Evolutionary conservation across 768 basidiomycete genomes (phyloP).

Genomic region (Tricholoma matsutake): DNA sequence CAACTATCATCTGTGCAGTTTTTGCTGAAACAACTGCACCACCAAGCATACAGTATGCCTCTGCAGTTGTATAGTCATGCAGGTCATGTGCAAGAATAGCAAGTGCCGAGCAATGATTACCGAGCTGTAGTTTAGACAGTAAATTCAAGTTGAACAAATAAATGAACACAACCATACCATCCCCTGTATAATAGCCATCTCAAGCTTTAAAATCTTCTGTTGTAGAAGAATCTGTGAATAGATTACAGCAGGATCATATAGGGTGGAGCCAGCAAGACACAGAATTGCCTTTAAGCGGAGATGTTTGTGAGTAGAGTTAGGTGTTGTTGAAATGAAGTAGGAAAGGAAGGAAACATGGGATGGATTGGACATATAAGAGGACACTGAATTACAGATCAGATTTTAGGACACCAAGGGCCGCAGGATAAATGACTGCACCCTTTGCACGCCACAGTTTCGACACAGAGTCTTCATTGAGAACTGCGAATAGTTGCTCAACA

Average conservation of each 20-base stretch:
- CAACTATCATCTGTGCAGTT: constrained; percentile 49
- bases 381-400: constrained; percentile 30
- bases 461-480: constrained; percentile 47
- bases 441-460: constrained; percentile 72
- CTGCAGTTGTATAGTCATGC: constrained; percentile 73
- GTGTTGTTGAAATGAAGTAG: constrained; percentile 82
- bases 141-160: constrained; percentile 2
- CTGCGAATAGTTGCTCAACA: constrained; percentile 50
- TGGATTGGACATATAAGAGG: constrained; percentile 46
- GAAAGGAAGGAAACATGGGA: constrained; percentile 54
- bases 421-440: constrained; percentile 27
- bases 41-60: constrained; percentile 80
- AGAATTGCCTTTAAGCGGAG: constrained; percentile 72
- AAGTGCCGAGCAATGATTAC: constrained; percentile 62
- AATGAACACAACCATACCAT: constrained; percentile 46
- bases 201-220: constrained; percentile 60
- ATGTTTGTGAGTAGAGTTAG: constrained; percentile 71
- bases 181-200: constrained; percentile 74
- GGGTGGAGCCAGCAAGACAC: constrained; percentile 72
- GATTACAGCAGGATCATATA: constrained; percentile 57
- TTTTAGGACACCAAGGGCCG: neutral
- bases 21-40: constrained; percentile 70
- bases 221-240: constrained; percentile 42
- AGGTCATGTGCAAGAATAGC: constrained; percentile 65
- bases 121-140: constrained; percentile 29